These are phyloP conservation scores for Aspergillus melleus DNA, from an alignment of 2,329 filamentous ascomycete genomes.

Conservation along the genomic window DNA sequence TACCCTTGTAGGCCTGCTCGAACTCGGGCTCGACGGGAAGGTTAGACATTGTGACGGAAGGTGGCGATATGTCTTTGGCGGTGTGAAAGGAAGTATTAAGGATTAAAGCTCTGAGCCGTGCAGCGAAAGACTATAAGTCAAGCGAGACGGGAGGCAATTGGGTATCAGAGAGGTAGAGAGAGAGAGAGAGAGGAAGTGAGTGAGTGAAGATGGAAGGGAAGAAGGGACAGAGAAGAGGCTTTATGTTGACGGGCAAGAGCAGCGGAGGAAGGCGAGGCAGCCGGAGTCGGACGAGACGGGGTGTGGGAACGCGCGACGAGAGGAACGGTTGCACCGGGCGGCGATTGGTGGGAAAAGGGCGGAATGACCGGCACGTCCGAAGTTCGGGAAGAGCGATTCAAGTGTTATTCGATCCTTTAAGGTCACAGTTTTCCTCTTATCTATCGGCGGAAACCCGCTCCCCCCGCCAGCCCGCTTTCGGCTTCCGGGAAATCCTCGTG, in stretches of 20 bases:
- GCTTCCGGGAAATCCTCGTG: constrained; percentile 13
- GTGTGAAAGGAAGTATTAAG: not conserved
- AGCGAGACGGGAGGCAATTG: constrained; percentile 15
- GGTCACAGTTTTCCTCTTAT: constrained; percentile 37
- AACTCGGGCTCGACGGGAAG: constrained; percentile 91
- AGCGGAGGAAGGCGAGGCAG: constrained; percentile 17
- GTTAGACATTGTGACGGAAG: constrained; percentile 67
- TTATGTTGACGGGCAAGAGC: constrained; percentile 2
- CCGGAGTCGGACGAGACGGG: constrained; percentile 35
- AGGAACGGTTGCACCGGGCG: constrained; percentile 9
- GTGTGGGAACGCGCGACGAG: constrained; percentile 15
- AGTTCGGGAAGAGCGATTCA: constrained; percentile 27
- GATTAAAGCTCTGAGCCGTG: not conserved
- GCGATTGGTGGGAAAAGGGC: constrained; percentile 10
- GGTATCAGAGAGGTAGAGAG: constrained; percentile 7
- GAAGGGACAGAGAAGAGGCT: not conserved
- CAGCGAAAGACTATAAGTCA: not conserved
- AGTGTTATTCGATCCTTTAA: constrained; percentile 36
- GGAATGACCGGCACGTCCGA: constrained; percentile 27
- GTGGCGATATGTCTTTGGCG: no score
- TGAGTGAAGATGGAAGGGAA: no score
- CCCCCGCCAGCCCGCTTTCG: constrained; percentile 14
- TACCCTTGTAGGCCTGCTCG: constrained; percentile 96
- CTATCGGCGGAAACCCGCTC: constrained; percentile 24
- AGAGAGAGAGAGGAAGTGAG: constrained; percentile 4